Evolutionary conservation across 2,329 filamentous ascomycete genomes (phyloP).

Genomic region (Colletotrichum sp.): DNA sequence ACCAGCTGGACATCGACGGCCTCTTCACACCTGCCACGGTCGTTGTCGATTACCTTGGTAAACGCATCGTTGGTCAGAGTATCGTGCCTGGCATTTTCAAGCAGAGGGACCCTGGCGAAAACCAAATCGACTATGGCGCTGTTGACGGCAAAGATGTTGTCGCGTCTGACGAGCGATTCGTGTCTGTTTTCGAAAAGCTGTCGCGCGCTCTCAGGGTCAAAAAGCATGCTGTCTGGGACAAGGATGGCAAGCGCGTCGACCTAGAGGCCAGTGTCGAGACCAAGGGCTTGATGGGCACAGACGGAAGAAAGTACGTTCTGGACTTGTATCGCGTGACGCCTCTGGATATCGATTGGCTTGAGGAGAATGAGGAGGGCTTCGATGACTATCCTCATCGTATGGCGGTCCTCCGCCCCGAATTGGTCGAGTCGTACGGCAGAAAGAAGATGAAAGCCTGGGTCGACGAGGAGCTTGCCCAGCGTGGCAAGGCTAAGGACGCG

Average conservation of each 20-base stretch:
- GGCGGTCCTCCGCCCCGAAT: constrained; percentile 89
- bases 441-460: constrained; percentile 90
- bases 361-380: constrained; percentile 63
- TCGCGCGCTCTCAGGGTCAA: constrained; percentile 92
- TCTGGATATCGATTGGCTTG: constrained; percentile 88
- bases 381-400: constrained; percentile 88
- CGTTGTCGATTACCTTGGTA: constrained; percentile 95
- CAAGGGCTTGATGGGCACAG: constrained; percentile 95
- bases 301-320: constrained; percentile 96
- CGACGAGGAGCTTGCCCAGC: constrained; percentile 75
- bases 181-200: constrained; percentile 83
- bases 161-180: constrained; percentile 87
- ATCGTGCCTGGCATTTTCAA: constrained; percentile 99
- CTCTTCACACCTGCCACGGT: constrained; percentile 96
- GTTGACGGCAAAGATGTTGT: constrained; percentile 97
- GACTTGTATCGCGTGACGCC: constrained; percentile 96
- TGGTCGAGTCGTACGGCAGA: constrained; percentile 86
- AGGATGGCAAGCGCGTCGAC: constrained; percentile 88
- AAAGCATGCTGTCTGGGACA: constrained; percentile 97
- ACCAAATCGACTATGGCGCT: constrained; percentile 98
- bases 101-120: constrained; percentile 95
- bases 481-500: constrained; percentile 47
- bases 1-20: constrained; percentile 94
- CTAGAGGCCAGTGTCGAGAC: constrained; percentile 97
- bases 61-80: constrained; percentile 95